These are phyloP conservation scores for Aspergillus affinis DNA, from an alignment of 495 filamentous ascomycete genomes.

Conservation along the genomic window DNA sequence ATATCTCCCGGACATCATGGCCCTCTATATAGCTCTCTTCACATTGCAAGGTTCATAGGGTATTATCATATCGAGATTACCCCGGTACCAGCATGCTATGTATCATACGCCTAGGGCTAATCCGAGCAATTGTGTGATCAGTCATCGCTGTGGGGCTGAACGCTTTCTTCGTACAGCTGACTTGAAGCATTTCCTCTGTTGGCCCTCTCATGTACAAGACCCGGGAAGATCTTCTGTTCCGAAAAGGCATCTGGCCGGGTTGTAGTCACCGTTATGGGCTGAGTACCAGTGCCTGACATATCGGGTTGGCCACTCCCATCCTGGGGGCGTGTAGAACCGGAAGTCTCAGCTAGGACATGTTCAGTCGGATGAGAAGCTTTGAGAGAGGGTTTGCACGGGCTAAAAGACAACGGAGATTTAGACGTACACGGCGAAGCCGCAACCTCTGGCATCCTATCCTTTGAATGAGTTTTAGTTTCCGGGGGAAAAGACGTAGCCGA, in stretches of 20 bases:
- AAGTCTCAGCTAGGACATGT: not conserved
- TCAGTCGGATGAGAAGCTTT: not conserved
- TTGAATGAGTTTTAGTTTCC: not conserved
- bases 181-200: slow-evolving; percentile 45
- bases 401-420: not conserved
- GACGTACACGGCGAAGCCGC: not conserved
- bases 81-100: not conserved
- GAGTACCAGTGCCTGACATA: slow-evolving; percentile 8
- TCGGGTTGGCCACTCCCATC: not conserved
- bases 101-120: not conserved
- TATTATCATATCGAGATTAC: not conserved
- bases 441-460: not conserved
- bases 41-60: not conserved
- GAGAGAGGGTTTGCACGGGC: not conserved
- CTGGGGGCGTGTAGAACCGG: not conserved
- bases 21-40: not conserved
- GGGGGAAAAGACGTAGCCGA: not conserved
- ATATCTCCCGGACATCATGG: not conserved
- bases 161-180: slow-evolving; percentile 5
- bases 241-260: slow-evolving; percentile 49
- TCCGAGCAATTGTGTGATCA: not conserved
- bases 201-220: slow-evolving; percentile 61
- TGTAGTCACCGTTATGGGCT: slow-evolving; percentile 27
- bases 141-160: not conserved
- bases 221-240: slow-evolving; percentile 71